These are phyloP conservation scores for Plectosphaerella cucumerina DNA, from an alignment of 2,329 filamentous ascomycete species.

Conservation along the genomic window DNA sequence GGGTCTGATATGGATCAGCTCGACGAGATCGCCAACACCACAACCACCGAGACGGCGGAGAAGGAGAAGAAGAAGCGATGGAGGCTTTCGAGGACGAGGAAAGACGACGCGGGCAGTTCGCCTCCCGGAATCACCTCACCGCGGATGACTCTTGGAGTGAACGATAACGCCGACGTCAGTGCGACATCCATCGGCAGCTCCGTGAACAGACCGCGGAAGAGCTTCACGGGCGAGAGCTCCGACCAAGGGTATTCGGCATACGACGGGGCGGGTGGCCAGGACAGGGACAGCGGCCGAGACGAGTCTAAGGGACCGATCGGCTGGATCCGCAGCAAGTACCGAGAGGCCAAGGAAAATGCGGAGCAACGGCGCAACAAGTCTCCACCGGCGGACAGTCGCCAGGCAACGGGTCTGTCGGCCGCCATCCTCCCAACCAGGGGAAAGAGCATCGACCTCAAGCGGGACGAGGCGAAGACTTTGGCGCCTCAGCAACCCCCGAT, in stretches of 20 bases:
- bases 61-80: conserved; percentile 67
- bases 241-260: conserved; percentile 35
- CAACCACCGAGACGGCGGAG: conserved; percentile 27
- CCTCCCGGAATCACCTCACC: conserved; percentile 37
- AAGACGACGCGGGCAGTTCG: conserved; percentile 49
- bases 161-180: conserved; percentile 61
- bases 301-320: conserved; percentile 48
- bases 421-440: conserved; percentile 24
- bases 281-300: conserved; percentile 27
- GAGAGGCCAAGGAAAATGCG: conserved; percentile 53
- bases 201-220: conserved; percentile 42
- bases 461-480: conserved; percentile 25
- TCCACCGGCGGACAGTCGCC: conserved; percentile 37
- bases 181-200: conserved; percentile 65
- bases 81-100: conserved; percentile 65
- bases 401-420: conserved; percentile 16
- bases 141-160: conserved; percentile 50
- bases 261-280: conserved; percentile 32
- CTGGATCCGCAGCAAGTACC: conserved; percentile 58
- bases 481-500: conserved; percentile 1
- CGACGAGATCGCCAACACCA: conserved; percentile 47
- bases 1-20: conserved; percentile 74
- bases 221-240: conserved; percentile 46
- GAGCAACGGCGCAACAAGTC: conserved; percentile 55
- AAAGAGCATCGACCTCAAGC: conserved; percentile 35